Evolutionary conservation across 73 alveolate genomes (phyloP).

Genomic region (Loxodes magnus): DNA sequence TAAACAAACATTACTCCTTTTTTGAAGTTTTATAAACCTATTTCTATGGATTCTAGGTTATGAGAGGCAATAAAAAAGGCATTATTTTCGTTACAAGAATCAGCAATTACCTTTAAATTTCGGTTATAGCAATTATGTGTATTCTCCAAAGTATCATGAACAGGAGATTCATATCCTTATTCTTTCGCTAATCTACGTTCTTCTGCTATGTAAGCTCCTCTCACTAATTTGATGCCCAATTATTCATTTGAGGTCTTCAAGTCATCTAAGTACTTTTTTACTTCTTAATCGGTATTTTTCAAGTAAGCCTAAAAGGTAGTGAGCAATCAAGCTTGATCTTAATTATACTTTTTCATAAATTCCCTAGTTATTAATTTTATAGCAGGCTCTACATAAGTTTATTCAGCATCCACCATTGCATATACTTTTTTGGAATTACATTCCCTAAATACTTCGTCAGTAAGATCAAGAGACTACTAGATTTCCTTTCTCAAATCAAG

Average conservation of each 20-base stretch:
- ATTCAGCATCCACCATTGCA: slow-evolving; percentile 60
- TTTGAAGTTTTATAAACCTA: slow-evolving; percentile 12
- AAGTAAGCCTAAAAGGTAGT: slow-evolving; percentile 49
- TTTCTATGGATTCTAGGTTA: slow-evolving; percentile 26
- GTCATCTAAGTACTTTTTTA: not conserved
- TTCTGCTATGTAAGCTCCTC: slow-evolving; percentile 77
- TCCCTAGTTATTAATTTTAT: slow-evolving; percentile 28
- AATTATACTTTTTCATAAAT: slow-evolving; percentile 20
- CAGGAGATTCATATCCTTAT: slow-evolving; percentile 34
- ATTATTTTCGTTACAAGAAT: not conserved
- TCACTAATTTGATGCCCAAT: slow-evolving; percentile 42
- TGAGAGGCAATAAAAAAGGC: slow-evolving; percentile 46
- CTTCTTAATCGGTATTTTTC: slow-evolving; percentile 9
- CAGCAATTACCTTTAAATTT: slow-evolving; percentile 11
- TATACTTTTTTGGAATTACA: slow-evolving; percentile 2
- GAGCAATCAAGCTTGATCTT: slow-evolving; percentile 26
- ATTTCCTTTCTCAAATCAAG: slow-evolving; percentile 9
- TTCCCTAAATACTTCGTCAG: not conserved
- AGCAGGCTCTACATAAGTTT: slow-evolving; percentile 45
- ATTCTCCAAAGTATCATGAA: slow-evolving; percentile 27
- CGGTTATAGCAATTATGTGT: slow-evolving; percentile 43
- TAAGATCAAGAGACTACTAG: slow-evolving; percentile 1
- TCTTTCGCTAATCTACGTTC: slow-evolving; percentile 51
- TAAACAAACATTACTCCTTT: slow-evolving; percentile 32
- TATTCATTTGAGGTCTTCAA: slow-evolving; percentile 18